Conservation (phyloP, 805 yeast genomes). For the Saturnispora quitensis region DNA sequence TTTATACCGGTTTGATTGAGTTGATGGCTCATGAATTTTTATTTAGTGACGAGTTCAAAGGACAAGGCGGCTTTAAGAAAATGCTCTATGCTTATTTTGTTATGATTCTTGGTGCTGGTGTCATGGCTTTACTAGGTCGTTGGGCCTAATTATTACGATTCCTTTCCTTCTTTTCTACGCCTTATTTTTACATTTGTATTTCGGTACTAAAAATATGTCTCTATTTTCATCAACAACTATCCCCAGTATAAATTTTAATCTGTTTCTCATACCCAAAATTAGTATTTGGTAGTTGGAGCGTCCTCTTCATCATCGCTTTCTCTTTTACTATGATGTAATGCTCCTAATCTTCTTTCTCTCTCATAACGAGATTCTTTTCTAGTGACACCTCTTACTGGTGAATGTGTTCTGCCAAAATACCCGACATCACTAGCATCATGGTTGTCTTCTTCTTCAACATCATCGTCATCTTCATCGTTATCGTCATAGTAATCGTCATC, state of each 20-base stretch:
- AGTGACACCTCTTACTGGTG: background rate
- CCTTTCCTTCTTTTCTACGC: background rate
- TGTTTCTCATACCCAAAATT: background rate
- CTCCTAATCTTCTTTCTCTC: constrained; percentile 24
- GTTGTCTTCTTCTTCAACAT: too few relatives aligned
- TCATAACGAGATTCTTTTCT: constrained; percentile 20
- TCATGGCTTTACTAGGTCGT: constrained; percentile 69
- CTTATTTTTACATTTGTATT: background rate
- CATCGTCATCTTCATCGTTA: background rate
- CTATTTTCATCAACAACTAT: background rate
- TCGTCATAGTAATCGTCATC: constrained; percentile 10
- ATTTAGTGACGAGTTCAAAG: constrained; percentile 53
- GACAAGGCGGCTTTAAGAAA: constrained; percentile 42
- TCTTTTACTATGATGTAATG: constrained; percentile 21
- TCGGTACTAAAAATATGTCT: background rate
- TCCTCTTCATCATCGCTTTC: constrained; percentile 33
- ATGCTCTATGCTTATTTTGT: constrained; percentile 43
- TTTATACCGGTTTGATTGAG: constrained; percentile 72
- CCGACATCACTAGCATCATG: background rate
- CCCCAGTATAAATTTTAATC: background rate
- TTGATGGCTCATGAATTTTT: constrained; percentile 71
- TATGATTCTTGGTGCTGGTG: constrained; percentile 59
- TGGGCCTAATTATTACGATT: constrained; percentile 42
- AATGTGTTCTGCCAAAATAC: background rate
- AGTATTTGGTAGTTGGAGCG: constrained; percentile 13